phyloP scores from a whole-genome alignment of 805 yeast species.

The Pichia rugopelliculosa region DNA sequence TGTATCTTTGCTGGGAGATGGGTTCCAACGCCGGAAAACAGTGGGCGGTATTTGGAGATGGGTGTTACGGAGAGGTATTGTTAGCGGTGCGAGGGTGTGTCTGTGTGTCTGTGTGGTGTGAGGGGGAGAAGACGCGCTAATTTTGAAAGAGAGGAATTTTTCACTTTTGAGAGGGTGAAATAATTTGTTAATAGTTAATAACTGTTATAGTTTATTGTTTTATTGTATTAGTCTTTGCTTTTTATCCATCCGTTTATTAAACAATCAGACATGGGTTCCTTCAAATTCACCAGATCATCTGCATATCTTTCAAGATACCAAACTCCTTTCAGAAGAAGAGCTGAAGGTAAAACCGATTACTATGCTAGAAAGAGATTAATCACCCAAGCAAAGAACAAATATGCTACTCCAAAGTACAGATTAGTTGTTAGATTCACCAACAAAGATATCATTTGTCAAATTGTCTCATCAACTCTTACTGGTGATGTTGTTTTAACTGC shows the following conservation, averaged over 20 bases:
- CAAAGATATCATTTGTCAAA: slow-evolving; percentile 98
- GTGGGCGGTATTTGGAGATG: slow-evolving; percentile 22
- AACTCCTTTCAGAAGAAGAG: slow-evolving; percentile 99
- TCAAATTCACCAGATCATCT: slow-evolving; percentile 71
- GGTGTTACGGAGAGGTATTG: slow-evolving; percentile 23
- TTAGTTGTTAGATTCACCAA: slow-evolving; percentile 99
- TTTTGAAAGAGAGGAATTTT: too few relatives aligned
- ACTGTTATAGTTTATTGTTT: background rate
- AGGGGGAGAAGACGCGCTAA: background rate
- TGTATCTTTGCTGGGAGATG: slow-evolving; percentile 59
- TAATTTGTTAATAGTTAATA: too few relatives aligned
- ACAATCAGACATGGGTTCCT: slow-evolving; percentile 50
- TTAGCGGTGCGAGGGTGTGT: background rate
- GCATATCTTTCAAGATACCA: slow-evolving; percentile 99
- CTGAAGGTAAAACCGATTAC: slow-evolving; percentile 99
- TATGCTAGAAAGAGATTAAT: slow-evolving; percentile 99
- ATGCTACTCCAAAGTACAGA: slow-evolving; percentile 99
- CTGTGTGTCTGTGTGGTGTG: background rate
- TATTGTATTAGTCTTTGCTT: background rate
- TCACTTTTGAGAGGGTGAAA: background rate
- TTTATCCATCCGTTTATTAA: background rate
- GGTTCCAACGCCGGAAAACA: slow-evolving; percentile 6
- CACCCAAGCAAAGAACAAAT: slow-evolving; percentile 99
- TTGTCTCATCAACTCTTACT: slow-evolving; percentile 90
- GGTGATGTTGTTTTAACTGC: slow-evolving; percentile 96